These are phyloP conservation scores for Pseudozyma tsukubaensis DNA, from an alignment of 1,284 basidiomycete genomes.

Conservation along the genomic window DNA sequence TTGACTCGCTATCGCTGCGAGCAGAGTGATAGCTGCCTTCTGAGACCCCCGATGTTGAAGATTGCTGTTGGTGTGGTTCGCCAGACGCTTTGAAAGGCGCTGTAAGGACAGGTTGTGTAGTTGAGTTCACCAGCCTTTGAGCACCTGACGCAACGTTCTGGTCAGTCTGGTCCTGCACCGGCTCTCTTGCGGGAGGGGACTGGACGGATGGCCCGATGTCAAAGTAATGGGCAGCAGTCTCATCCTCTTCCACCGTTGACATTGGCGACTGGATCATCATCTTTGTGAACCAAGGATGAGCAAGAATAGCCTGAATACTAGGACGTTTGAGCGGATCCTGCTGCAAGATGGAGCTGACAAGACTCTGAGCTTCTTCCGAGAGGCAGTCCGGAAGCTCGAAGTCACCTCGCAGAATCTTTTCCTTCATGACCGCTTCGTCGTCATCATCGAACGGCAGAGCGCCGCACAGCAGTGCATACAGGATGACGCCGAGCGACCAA, in stretches of 20 bases:
- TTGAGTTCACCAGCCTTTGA: no score
- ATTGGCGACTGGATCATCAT: conserved; percentile 48
- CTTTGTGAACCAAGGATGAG: conserved; percentile 85
- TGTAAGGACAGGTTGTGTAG: no score
- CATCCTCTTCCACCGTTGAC: conserved; percentile 57
- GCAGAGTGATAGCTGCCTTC: conserved; percentile 57
- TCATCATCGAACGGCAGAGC: conserved; percentile 98
- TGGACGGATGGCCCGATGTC: conserved; percentile 8
- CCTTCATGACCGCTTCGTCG: conserved; percentile 88
- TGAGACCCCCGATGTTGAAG: conserved; percentile 44
- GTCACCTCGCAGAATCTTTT: conserved; percentile 85
- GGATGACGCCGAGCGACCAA: conserved; percentile 95
- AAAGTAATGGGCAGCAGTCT: conserved; percentile 22
- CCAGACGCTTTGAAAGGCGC: not conserved
- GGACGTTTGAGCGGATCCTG: conserved; percentile 81
- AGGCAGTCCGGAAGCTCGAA: conserved; percentile 83
- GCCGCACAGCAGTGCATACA: conserved; percentile 92
- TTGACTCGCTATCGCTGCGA: conserved; percentile 59
- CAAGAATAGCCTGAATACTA: conserved; percentile 85
- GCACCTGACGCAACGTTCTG: no score
- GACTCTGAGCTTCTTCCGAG: conserved; percentile 86
- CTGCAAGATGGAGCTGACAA: conserved; percentile 83
- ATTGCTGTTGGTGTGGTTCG: conserved; percentile 23
- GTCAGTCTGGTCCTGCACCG: no score
- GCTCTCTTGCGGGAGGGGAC: not conserved